phyloP scores from a whole-genome alignment of 2,329 filamentous ascomycete species.

The Alternaria dauci region DNA sequence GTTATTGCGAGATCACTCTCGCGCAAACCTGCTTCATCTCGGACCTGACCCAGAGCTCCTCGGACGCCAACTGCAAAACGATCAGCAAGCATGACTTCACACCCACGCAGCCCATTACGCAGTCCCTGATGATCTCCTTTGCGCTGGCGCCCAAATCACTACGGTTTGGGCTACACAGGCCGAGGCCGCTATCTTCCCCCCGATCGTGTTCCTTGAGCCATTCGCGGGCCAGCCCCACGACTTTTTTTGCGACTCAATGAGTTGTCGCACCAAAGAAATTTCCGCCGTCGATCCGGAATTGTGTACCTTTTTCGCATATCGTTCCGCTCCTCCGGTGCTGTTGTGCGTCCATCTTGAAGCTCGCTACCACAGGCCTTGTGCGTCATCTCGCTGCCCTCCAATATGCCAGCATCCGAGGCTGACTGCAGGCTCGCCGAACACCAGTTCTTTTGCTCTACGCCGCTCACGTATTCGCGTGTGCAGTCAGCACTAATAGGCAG shows the following conservation, averaged over 20 bases:
- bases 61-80: conserved; percentile 25
- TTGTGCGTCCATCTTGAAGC: conserved; percentile 20
- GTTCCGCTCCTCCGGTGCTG: conserved; percentile 26
- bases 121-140: conserved; percentile 31
- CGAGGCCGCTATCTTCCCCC: conserved; percentile 4
- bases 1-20: conserved; percentile 24
- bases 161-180: conserved; percentile 15
- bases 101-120: conserved; percentile 14
- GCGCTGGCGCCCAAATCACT: conserved; percentile 23
- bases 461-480: conserved; percentile 1
- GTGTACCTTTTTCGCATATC: conserved; percentile 17
- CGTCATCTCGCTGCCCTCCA: conserved; percentile 12
- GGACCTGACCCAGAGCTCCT: conserved; percentile 18
- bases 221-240: conserved; percentile 16
- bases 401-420: conserved; percentile 14
- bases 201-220: conserved; percentile 10
- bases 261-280: conserved; percentile 29
- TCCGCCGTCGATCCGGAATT: conserved; percentile 25
- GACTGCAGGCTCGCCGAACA: conserved; percentile 4
- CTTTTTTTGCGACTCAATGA: conserved; percentile 22
- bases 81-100: conserved; percentile 34
- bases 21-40: conserved; percentile 18
- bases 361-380: conserved; percentile 13
- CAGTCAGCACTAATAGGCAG: not conserved
- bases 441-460: conserved; percentile 2